A percentile compares a stretch with the other conserved stretches of the same genome.
Conservation (phyloP, 2,329 filamentous ascomycete genomes). For the Fusarium mundagurra region DNA sequence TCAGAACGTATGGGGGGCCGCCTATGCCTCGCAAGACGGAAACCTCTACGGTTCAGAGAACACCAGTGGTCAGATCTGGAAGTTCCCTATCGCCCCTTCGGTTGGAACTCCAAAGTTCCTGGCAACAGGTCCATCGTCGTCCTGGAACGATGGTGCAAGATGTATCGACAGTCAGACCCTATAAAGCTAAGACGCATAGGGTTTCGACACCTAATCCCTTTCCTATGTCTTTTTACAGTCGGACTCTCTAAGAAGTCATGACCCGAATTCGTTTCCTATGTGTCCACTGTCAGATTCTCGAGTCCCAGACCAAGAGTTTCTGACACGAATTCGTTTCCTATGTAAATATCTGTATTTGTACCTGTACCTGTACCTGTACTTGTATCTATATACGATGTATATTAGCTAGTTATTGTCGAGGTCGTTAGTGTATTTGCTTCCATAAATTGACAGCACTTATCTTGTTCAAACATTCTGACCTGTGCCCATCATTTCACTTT, state of each 20-base stretch:
- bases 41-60: conserved; percentile 36
- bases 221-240: conserved; percentile 18
- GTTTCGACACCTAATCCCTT: conserved; percentile 1
- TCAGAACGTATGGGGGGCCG: conserved; percentile 33
- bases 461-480: background rate
- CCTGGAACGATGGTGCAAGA: conserved; percentile 33
- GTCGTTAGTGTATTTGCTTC: background rate
- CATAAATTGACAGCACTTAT: conserved; percentile 14
- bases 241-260: background rate
- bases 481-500: background rate
- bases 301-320: background rate
- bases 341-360: conserved; percentile 3
- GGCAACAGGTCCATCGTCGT: conserved; percentile 18
- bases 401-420: conserved; percentile 2
- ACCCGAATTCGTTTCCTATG: conserved; percentile 7
- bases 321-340: conserved; percentile 18
- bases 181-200: background rate
- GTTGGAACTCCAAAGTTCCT: conserved; percentile 18
- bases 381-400: conserved; percentile 9
- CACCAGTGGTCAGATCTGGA: conserved; percentile 29
- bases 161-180: conserved; percentile 34
- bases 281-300: background rate
- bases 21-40: conserved; percentile 34
- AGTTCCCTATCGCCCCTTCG: conserved; percentile 32
- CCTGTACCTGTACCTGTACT: background rate